Percentiles rank a stretch among this genome's conserved stretches.
Conservation (phyloP, 176 grass and related monocot genomes). For the Oryza longistaminata region DNA sequence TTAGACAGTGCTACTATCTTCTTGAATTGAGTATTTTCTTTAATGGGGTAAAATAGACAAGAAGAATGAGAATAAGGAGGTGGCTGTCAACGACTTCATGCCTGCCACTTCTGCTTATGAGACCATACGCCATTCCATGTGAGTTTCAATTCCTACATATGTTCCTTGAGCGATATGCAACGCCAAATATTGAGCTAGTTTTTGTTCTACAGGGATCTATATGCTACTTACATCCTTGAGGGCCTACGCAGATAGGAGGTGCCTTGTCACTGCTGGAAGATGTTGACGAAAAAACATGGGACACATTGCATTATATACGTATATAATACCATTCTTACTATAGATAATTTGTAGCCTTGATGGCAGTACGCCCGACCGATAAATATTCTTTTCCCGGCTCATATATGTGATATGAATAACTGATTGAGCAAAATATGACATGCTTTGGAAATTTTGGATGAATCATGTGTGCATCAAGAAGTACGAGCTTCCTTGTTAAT, state of each 20-base stretch:
- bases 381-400: not conserved
- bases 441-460: not conserved
- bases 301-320: not conserved
- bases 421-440: slow-evolving; percentile 12
- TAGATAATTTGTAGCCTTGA: not conserved
- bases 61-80: slow-evolving; percentile 70
- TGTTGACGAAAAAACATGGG: not conserved
- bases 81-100: slow-evolving; percentile 60
- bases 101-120: slow-evolving; percentile 45
- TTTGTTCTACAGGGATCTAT: slow-evolving; percentile 51
- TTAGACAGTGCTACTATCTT: not conserved
- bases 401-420: not conserved
- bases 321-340: not conserved
- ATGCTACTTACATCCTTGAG: slow-evolving; percentile 60
- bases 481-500: not conserved
- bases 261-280: slow-evolving; percentile 8
- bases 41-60: slow-evolving; percentile 51
- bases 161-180: not conserved
- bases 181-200: not conserved
- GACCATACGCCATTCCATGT: slow-evolving; percentile 56
- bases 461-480: slow-evolving; percentile 11
- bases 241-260: slow-evolving; percentile 52
- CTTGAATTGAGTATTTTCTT: slow-evolving; percentile 3
- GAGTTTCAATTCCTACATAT: slow-evolving; percentile 11
- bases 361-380: not conserved